phyloP scores from a whole-genome alignment of 768 basidiomycete genomes.

The Agaricus subrufescens region DNA sequence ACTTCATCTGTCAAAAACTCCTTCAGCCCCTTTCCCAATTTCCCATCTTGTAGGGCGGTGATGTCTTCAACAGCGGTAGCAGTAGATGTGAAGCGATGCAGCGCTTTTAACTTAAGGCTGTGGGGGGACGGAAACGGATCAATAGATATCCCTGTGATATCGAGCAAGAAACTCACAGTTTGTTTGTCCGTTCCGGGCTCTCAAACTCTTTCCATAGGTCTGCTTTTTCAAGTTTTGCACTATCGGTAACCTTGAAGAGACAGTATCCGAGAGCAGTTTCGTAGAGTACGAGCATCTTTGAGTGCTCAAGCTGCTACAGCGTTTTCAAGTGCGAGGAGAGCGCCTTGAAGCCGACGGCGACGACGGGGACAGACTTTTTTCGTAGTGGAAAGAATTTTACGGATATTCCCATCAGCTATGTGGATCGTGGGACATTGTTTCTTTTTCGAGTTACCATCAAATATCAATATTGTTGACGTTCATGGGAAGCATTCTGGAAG shows the following conservation, averaged over 20 bases:
- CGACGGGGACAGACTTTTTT: constrained; percentile 17
- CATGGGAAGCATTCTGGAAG: neutral
- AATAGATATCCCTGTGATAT: neutral
- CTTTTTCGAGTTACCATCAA: constrained; percentile 6
- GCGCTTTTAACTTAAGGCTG: constrained; percentile 89
- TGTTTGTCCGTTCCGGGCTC: constrained; percentile 87
- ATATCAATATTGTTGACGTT: neutral
- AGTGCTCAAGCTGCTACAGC: neutral
- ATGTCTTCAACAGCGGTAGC: constrained; percentile 97
- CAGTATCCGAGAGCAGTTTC: constrained; percentile 96
- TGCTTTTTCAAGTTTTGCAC: constrained; percentile 80
- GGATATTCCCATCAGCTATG: constrained; percentile 21
- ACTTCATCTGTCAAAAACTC: constrained; percentile 88
- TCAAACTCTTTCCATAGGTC: constrained; percentile 92
- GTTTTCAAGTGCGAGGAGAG: neutral
- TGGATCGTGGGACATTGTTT: constrained; percentile 21
- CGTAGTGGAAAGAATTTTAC: constrained; percentile 25
- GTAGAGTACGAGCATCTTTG: constrained; percentile 89
- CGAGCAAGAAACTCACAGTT: constrained; percentile 58
- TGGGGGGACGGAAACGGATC: constrained; percentile 1
- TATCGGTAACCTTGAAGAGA: constrained; percentile 92
- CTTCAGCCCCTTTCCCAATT: constrained; percentile 88
- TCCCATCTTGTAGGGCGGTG: constrained; percentile 87
- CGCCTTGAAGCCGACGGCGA: constrained; percentile 14
- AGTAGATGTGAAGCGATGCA: constrained; percentile 96